Evolutionary conservation across 1,284 basidiomycete species (phyloP).

Genomic region (Vanrija pseudolonga): DNA sequence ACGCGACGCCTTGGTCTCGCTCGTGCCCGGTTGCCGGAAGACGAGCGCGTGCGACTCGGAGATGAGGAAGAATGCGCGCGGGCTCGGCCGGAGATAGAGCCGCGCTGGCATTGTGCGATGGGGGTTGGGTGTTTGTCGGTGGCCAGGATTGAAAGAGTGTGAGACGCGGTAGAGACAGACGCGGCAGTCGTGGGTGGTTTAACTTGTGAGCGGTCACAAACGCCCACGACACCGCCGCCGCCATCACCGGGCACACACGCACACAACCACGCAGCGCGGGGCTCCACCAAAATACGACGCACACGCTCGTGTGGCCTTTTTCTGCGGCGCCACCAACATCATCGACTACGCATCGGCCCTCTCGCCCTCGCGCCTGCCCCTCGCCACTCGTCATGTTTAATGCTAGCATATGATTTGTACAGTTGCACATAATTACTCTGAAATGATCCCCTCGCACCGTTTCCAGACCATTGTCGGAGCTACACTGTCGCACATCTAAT

Average conservation of each 20-base stretch:
- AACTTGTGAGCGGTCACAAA: too few relatives aligned
- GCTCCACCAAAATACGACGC: too few relatives aligned
- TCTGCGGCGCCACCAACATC: too few relatives aligned
- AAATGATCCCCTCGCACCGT: too few relatives aligned
- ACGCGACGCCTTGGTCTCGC: constrained; percentile 32
- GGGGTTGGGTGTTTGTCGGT: not conserved
- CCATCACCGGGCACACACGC: too few relatives aligned
- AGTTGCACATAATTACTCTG: too few relatives aligned
- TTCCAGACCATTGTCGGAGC: too few relatives aligned
- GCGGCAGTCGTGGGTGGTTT: not conserved
- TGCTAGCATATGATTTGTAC: not conserved
- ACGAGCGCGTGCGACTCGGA: constrained; percentile 44
- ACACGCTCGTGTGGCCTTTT: too few relatives aligned
- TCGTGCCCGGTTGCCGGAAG: constrained; percentile 43
- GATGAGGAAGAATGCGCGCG: constrained; percentile 46
- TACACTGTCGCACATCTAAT: not conserved
- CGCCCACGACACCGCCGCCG: too few relatives aligned
- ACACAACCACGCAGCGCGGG: too few relatives aligned
- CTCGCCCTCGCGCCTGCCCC: too few relatives aligned
- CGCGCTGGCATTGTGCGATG: constrained; percentile 35
- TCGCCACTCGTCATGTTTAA: not conserved
- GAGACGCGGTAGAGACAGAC: not conserved
- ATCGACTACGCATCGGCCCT: too few relatives aligned
- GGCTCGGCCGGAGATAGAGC: constrained; percentile 44
- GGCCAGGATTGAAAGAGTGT: not conserved